Conservation (phyloP, 2,329 filamentous ascomycete genomes). For the Hypoxylon sp. region DNA sequence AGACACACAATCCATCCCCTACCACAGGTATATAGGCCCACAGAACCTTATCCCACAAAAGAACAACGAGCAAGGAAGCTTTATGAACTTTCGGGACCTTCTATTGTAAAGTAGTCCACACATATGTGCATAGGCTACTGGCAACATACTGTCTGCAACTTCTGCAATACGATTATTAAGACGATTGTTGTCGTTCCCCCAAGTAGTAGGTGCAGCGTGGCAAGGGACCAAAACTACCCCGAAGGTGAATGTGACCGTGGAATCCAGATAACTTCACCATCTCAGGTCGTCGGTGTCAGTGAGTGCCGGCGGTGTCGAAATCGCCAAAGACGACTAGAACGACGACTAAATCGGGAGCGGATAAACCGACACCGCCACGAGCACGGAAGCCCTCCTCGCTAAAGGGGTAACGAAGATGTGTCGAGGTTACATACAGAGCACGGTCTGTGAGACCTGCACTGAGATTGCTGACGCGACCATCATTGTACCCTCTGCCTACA, state of each 20-base stretch:
- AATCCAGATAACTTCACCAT: neutral
- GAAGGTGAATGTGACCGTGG: neutral
- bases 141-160: neutral
- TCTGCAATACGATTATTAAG: neutral
- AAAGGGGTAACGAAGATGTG: neutral
- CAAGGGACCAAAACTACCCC: neutral
- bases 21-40: no score
- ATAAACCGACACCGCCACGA: neutral
- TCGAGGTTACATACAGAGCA: neutral
- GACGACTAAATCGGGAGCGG: neutral
- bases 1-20: neutral
- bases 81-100: no score
- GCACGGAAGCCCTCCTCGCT: neutral
- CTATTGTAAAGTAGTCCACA: neutral
- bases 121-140: neutral
- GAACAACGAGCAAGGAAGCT: no score
- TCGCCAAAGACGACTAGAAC: neutral
- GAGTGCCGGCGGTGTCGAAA: neutral
- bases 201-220: neutral
- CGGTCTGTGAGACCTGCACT: neutral
- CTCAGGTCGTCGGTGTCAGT: neutral
- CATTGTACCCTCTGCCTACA: neutral
- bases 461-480: neutral
- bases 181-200: neutral
- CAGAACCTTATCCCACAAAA: no score